Percentiles rank a stretch among this genome's conserved stretches.
phyloP scores from a whole-genome alignment of 345 rosid species.

The Hevea brasiliensis region DNA sequence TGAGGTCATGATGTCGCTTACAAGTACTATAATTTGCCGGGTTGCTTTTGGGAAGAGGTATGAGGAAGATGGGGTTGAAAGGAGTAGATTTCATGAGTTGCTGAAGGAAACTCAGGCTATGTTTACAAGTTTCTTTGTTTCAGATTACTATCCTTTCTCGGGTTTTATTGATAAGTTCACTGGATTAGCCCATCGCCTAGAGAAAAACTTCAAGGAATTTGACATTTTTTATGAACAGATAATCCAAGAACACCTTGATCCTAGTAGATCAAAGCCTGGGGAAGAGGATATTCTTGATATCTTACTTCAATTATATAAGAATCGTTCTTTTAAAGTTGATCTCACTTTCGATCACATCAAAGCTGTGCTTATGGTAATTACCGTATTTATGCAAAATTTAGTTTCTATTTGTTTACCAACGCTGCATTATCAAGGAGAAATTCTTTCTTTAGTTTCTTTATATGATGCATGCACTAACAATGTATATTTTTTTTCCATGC shows the following conservation, averaged over 20 bases:
- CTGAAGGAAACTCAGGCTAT: constrained; percentile 33
- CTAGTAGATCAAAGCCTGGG: constrained; percentile 14
- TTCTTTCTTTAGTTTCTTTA: no score
- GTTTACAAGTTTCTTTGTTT: constrained; percentile 36
- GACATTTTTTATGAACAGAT: constrained; percentile 44
- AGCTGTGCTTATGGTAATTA: constrained; percentile 46
- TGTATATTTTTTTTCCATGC: neutral
- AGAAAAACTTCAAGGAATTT: constrained; percentile 31
- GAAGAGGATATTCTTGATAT: constrained; percentile 29
- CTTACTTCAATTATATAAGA: constrained; percentile 32
- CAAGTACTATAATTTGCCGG: constrained; percentile 34
- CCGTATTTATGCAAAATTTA: no score
- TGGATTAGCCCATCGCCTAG: constrained; percentile 33
- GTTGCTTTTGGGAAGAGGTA: constrained; percentile 49
- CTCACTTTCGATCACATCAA: constrained; percentile 50
- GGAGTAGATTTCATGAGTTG: constrained; percentile 25
- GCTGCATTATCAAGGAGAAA: no score
- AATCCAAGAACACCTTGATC: constrained; percentile 43
- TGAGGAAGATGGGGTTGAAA: constrained; percentile 28
- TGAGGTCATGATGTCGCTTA: constrained; percentile 21
- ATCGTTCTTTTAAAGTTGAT: constrained; percentile 21
- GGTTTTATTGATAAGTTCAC: constrained; percentile 48
- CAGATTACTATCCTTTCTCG: constrained; percentile 42
- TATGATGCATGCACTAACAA: neutral
- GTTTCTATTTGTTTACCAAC: neutral